Evolutionary conservation across 306 rosid species (phyloP).

Genomic region (Heteromeles arbutifolia): DNA sequence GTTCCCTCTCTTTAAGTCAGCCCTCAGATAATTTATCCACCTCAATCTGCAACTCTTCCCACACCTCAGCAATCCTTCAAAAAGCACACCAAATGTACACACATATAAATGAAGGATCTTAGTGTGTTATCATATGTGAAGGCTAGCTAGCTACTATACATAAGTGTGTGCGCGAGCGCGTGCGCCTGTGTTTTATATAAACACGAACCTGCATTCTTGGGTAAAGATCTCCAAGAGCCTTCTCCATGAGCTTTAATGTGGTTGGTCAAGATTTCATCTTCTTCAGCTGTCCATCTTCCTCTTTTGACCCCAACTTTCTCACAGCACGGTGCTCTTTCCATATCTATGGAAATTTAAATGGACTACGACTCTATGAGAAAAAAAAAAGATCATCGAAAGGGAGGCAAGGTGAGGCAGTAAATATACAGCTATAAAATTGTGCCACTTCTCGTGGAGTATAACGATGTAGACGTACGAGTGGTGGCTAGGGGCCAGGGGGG

Average conservation of each 20-base stretch:
- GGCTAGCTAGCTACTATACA: not conserved
- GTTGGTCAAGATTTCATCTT: conserved; percentile 55
- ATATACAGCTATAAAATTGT: not conserved
- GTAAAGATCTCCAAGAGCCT: conserved; percentile 80
- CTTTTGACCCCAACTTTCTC: conserved; percentile 74
- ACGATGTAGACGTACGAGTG: too few relatives aligned
- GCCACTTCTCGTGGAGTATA: not conserved
- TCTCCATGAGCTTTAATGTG: conserved; percentile 64
- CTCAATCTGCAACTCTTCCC: conserved; percentile 89
- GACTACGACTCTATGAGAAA: too few relatives aligned
- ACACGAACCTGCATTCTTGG: conserved; percentile 66
- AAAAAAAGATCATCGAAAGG: not conserved
- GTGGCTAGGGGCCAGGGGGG: not conserved
- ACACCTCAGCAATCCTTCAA: conserved; percentile 60
- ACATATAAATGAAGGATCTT: not conserved
- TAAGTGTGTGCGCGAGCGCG: not conserved
- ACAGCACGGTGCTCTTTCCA: conserved; percentile 86
- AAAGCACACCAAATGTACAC: not conserved
- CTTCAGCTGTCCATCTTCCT: conserved; percentile 90
- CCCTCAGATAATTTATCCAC: conserved; percentile 82
- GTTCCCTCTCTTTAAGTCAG: conserved; percentile 86
- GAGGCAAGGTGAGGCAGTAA: not conserved
- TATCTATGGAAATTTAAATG: not conserved
- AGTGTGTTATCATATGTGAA: not conserved
- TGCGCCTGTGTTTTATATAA: too few relatives aligned